Evolutionary conservation across 257 asterid species (phyloP), one percentile per base, ranked within the genome.

Genomic region (Dorcoceras hygrometricum): DNA sequence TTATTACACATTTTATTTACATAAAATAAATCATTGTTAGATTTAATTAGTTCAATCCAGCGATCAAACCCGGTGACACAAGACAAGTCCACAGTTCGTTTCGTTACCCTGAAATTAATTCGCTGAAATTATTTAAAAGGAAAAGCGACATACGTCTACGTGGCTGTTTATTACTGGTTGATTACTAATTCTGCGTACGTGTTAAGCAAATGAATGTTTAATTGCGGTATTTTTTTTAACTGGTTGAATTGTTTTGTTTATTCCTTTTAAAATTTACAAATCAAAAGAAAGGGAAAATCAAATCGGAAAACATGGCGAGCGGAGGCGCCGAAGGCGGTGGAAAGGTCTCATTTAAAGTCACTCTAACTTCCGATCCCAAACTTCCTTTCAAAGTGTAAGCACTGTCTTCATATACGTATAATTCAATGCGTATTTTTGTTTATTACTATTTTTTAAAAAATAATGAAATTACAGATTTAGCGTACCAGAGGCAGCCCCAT

Each of bases 401-500:
- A 27, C 12, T 4, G 16, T 6, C 28, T 60, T 34, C 14, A 53
- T 58, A 18, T 31, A 28, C 6, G 19, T 43, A 14, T 43, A 29
- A 20, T 34, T 34, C 26, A 24, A 28, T 65, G 23, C 57, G 1
- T 19, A 71, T 46, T 68, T 27, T 8, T n/a, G 3, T 56, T 56
- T 71, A n/a, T n/a, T n/a, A n/a, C n/a, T 20, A 51, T 58, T 68
- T 59, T 11, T 36, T 7, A 12, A 31, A 6, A 28, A 26, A 29
- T n/a, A n/a, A n/a, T 25, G 29, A 53, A 46, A 14, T 34, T 57
- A 23, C 84, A 93, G 99, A 67, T 89, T 92, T 70, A 92, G 97
- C 83, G 97, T 92, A 34, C 97, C 98, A 8, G 98, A 92, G 84
- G 98, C 87, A 51, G 98, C 98, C 8, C 97, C 98, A 22, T 92